These are phyloP conservation scores for Pueraria montana DNA, from an alignment of 306 rosid genomes.

Conservation along the genomic window DNA sequence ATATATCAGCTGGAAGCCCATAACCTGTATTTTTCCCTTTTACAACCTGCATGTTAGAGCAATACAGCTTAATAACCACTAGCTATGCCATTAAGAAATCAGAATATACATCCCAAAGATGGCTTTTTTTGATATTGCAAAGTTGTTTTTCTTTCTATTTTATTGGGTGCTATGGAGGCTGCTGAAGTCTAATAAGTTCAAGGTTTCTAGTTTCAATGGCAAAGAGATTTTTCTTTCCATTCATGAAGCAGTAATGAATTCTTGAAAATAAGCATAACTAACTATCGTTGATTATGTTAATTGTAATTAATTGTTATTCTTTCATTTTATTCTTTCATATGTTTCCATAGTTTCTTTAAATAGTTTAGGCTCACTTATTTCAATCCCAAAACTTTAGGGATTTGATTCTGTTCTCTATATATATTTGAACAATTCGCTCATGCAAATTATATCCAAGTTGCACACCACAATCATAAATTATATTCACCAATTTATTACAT, in stretches of 20 bases:
- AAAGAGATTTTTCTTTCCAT: not conserved
- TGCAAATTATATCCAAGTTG: not conserved
- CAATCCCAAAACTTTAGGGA: not conserved
- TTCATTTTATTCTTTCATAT: not conserved
- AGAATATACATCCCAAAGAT: slow-evolving; percentile 6
- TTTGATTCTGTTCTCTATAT: not conserved
- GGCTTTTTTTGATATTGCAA: not conserved
- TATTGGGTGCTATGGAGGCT: not conserved
- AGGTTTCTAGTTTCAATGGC: slow-evolving; percentile 18
- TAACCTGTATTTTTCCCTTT: slow-evolving; percentile 75
- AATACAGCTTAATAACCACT: slow-evolving; percentile 36
- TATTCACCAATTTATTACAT: slow-evolving; percentile 3
- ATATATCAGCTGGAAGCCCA: slow-evolving; percentile 95
- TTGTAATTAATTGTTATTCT: slow-evolving; percentile 4
- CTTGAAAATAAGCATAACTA: slow-evolving; percentile 6
- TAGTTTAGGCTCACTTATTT: not conserved
- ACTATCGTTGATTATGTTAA: not conserved
- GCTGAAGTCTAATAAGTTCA: slow-evolving; percentile 23
- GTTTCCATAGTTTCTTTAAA: not conserved
- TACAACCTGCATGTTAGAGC: slow-evolving; percentile 80
- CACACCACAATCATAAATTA: too few species aligned
- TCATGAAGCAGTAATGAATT: slow-evolving; percentile 4
- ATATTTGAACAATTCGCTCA: not conserved
- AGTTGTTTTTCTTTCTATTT: not conserved
- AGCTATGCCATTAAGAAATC: slow-evolving; percentile 6